Conservation (phyloP, 495 filamentous ascomycete species). For the Margaritispora aquatica region DNA sequence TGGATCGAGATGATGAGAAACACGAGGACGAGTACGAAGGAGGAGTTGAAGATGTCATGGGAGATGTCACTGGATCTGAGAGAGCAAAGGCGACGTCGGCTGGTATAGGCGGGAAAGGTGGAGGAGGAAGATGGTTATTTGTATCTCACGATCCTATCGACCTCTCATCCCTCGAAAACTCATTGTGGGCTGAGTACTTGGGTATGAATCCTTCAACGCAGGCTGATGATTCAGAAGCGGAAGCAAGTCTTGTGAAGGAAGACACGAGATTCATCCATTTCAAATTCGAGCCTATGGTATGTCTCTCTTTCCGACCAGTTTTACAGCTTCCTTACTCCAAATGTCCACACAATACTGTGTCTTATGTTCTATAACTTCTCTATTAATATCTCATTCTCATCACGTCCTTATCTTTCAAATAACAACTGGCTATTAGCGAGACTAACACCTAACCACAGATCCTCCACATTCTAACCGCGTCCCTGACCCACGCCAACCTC, state of each 20-base stretch:
- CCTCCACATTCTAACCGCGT: constrained; percentile 76
- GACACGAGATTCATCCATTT: constrained; percentile 66
- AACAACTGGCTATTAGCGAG: neutral
- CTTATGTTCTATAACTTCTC: no score
- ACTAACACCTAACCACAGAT: no score
- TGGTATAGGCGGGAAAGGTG: constrained; percentile 70
- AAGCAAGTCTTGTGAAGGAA: neutral
- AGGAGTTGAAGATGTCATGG: no score
- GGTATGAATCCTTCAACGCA: constrained; percentile 11
- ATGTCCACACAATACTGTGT: no score
- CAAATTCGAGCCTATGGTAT: constrained; percentile 92
- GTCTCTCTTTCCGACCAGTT: constrained; percentile 22
- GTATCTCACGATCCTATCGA: constrained; percentile 73
- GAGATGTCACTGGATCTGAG: neutral
- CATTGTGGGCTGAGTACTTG: constrained; percentile 14
- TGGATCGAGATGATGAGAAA: no score
- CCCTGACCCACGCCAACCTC: constrained; percentile 60
- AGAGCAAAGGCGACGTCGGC: constrained; percentile 23
- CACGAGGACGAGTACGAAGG: no score
- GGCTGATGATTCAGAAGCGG: neutral
- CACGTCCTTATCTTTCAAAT: neutral
- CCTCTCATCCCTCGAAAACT: neutral
- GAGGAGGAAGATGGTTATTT: constrained; percentile 77
- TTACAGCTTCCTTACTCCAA: no score
- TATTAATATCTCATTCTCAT: neutral